A percentile compares a stretch with the other conserved stretches of the same genome.
phyloP scores from a whole-genome alignment of 139 green algal genomes.

The Coelastrella sp. region DNA sequence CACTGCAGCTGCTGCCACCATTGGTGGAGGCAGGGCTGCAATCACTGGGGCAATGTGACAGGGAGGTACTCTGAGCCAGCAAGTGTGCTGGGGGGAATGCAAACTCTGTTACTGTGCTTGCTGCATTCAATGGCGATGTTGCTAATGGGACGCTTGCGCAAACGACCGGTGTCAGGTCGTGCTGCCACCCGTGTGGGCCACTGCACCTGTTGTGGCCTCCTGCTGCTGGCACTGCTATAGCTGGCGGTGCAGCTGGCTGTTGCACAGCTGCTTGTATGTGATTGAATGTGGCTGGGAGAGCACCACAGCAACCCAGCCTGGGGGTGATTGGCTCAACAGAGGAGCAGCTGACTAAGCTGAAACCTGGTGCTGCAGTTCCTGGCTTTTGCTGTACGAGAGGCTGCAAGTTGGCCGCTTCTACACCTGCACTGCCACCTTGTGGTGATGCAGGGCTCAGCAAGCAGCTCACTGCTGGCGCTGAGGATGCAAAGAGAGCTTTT shows the following conservation, averaged over 20 bases:
- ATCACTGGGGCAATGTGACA: neutral
- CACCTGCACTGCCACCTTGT: neutral
- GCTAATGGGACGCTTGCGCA: neutral
- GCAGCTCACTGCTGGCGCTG: constrained; percentile 25
- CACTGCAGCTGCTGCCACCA: constrained; percentile 8
- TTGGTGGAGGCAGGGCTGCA: neutral
- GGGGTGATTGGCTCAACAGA: constrained; percentile 16
- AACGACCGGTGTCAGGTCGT: neutral
- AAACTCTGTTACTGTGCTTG: constrained; percentile 22
- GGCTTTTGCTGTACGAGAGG: neutral
- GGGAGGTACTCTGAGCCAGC: constrained; percentile 6
- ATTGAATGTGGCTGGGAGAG: neutral
- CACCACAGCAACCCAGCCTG: constrained; percentile 19
- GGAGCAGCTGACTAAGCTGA: neutral
- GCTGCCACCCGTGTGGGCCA: neutral
- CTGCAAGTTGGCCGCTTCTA: too few relatives aligned
- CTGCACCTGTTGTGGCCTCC: neutral
- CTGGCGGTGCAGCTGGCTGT: constrained; percentile 11
- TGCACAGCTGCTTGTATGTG: constrained; percentile 1
- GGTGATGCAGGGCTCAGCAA: neutral
- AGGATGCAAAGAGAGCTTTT: neutral
- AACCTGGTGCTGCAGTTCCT: neutral
- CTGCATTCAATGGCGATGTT: neutral
- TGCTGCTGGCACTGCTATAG: constrained; percentile 4
- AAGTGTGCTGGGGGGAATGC: constrained; percentile 19